These are phyloP conservation scores for Carpinus viminea DNA, from an alignment of 306 rosid genomes.

Conservation along the genomic window DNA sequence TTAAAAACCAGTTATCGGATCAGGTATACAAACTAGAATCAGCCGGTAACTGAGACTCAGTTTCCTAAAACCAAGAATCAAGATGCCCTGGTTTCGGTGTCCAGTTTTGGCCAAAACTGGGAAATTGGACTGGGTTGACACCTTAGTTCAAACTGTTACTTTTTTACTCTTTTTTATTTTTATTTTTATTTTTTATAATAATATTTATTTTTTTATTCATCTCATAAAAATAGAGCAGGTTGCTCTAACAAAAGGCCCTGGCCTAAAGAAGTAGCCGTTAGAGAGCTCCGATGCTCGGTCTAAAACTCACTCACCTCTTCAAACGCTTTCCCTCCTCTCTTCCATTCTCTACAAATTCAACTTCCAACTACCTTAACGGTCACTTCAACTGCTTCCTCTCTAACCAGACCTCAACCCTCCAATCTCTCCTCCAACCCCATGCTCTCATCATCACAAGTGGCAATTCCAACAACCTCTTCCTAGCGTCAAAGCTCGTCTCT, in stretches of 20 bases:
- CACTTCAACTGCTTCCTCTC: constrained; percentile 46
- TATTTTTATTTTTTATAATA: no score
- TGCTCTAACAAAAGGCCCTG: background rate
- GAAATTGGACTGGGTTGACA: no score
- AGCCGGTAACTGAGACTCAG: no score
- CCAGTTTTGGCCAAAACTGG: no score
- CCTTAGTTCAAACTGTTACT: no score
- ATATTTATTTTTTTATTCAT: no score
- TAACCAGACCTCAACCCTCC: constrained; percentile 37
- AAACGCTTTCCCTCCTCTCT: constrained; percentile 24
- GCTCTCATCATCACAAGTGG: constrained; percentile 65
- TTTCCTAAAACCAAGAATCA: no score
- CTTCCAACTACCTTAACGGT: constrained; percentile 20
- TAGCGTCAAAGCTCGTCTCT: constrained; percentile 72
- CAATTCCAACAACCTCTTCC: constrained; percentile 67
- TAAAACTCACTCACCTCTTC: constrained; percentile 18
- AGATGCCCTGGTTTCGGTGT: no score
- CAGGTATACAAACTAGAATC: no score
- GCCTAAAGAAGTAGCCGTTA: background rate
- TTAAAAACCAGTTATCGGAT: no score
- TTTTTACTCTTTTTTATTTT: no score
- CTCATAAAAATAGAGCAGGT: no score
- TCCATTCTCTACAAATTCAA: constrained; percentile 14
- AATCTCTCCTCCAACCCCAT: constrained; percentile 54
- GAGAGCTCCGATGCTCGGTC: constrained; percentile 1